Evolutionary conservation across 164 flowering plant genomes (phyloP).

Genomic region (Buxus sempervirens): DNA sequence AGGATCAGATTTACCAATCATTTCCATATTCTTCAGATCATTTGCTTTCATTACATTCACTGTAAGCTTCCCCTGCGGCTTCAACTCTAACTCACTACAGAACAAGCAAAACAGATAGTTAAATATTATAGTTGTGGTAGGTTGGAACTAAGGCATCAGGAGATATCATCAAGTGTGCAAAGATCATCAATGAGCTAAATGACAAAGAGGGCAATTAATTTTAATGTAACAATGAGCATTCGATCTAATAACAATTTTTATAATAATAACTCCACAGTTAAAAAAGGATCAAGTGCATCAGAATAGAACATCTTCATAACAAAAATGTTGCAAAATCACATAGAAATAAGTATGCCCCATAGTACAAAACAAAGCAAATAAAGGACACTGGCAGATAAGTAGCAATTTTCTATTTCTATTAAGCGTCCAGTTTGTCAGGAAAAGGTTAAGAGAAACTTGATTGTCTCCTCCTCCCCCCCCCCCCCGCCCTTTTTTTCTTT

Average conservation of each 20-base stretch:
- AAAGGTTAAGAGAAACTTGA: too few species aligned
- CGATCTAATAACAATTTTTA: neutral
- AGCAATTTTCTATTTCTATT: too few species aligned
- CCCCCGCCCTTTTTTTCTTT: too few species aligned
- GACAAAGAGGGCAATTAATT: neutral
- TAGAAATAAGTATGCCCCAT: too few species aligned
- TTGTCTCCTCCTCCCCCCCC: too few species aligned
- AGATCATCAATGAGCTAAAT: neutral
- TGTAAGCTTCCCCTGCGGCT: constrained; percentile 79
- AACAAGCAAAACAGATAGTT: constrained; percentile 1
- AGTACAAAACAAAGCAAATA: too few species aligned
- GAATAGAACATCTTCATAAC: too few species aligned
- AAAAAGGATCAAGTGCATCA: too few species aligned
- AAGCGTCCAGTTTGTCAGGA: too few species aligned
- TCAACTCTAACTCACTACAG: constrained; percentile 95
- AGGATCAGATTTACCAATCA: constrained; percentile 99
- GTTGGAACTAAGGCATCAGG: neutral
- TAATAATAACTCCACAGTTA: neutral
- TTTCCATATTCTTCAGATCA: constrained; percentile 91
- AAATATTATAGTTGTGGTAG: neutral
- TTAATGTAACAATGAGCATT: neutral
- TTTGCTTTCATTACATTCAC: constrained; percentile 71
- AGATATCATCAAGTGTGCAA: neutral
- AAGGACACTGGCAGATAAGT: too few species aligned
- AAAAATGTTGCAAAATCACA: too few species aligned